Evolutionary conservation across 805 yeast genomes (phyloP), one percentile per base, ranked within the genome.

Genomic region (Starmerella tilneyi): DNA sequence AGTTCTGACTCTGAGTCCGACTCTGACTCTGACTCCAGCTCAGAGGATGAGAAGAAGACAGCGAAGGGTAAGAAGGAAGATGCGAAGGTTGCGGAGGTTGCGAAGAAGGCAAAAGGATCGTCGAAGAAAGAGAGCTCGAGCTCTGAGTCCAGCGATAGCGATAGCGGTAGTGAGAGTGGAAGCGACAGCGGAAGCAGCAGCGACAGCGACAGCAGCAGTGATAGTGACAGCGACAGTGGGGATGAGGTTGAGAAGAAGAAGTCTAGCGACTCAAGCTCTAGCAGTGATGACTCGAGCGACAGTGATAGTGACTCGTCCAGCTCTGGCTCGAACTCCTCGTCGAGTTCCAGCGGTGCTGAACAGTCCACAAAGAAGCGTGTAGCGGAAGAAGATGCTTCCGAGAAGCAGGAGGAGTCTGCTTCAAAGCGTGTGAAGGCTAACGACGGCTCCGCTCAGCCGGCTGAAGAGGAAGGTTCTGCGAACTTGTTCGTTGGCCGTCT

Each of bases 401-500:
- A 51, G 50, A 59, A 59, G 9, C 60, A 53, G 28, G 62, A 66
- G 28, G 65, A 60, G 43, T 64, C 67, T 29, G 64, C 62, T 35
- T 61, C 75, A 64, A 67, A 68, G 54, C 74, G 72, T 70, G 54
- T 58, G 37, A 61, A 59, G 46, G 50, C 47, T 19, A 50, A 50
- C 24, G 52, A 50, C 24, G 55, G 47, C 13, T 47, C 48, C 17
- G 42, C 48, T 9, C 38, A 24, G 15, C 59, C 60, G 36, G 57
- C 66, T 36, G 64, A 63, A 52, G 46, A 57, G 28, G 66, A 62
- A 43, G 94, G 81, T 67, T 81, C 86, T 58, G 83, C 89, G 49
- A 89, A 97, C 50, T 66, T 92, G 55, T 92, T 92, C 60, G 97
- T 88, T 54, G 98, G 98, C 60, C 81, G 97, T 72, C 76, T 92